Conservation (phyloP, 148 eudicot species). For the Camellia sinensis region DNA sequence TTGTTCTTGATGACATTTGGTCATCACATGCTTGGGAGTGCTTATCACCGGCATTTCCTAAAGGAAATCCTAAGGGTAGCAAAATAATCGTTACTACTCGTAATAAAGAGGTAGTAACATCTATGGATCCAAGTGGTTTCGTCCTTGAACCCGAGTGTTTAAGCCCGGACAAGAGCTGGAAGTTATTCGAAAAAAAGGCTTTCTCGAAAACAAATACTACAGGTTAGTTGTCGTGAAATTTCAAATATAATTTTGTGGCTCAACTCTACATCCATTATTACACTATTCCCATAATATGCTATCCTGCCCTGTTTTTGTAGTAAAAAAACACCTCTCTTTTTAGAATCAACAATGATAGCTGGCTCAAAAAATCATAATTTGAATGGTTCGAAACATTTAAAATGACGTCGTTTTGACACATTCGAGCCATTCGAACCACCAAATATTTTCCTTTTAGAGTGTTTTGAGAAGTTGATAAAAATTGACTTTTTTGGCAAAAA, state of each 20-base stretch:
- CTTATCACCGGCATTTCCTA: constrained; percentile 25
- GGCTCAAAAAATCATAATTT: too few relatives aligned
- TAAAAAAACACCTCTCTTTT: too few relatives aligned
- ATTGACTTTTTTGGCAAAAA: too few relatives aligned
- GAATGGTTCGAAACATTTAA: too few relatives aligned
- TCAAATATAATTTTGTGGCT: neutral
- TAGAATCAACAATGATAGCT: too few relatives aligned
- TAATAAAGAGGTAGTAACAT: constrained; percentile 9
- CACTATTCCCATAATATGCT: too few relatives aligned
- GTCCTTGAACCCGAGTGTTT: constrained; percentile 23
- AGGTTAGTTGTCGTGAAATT: neutral
- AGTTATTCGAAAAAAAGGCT: constrained; percentile 30
- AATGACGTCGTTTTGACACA: too few relatives aligned
- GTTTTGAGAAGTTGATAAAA: too few relatives aligned
- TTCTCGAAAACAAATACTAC: neutral
- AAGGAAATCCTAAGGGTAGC: neutral
- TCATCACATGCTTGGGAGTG: constrained; percentile 27
- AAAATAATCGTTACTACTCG: constrained; percentile 43
- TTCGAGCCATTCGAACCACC: too few relatives aligned
- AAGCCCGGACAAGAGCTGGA: constrained; percentile 30
- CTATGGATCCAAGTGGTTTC: neutral
- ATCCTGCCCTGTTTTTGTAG: too few relatives aligned
- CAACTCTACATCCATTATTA: too few relatives aligned
- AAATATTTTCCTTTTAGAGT: too few relatives aligned
- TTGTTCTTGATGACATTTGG: constrained; percentile 45